These are phyloP conservation scores for Mycena pura DNA, from an alignment of 768 basidiomycete genomes.

Conservation along the genomic window DNA sequence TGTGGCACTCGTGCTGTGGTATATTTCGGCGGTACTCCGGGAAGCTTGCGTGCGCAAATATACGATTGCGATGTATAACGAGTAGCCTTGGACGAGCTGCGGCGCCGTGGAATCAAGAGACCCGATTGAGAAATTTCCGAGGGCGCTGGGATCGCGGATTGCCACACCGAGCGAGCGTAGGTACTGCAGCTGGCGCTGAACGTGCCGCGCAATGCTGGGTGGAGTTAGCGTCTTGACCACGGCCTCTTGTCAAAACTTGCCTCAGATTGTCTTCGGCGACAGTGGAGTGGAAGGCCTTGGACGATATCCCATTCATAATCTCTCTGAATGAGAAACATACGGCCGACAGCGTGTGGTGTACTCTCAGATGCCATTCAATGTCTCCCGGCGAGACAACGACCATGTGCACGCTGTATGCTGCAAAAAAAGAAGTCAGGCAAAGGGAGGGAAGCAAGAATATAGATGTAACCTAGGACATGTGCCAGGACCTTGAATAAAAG, in stretches of 20 bases:
- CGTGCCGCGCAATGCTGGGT: constrained; percentile 13
- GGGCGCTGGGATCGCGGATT: constrained; percentile 6
- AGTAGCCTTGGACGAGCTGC: constrained; percentile 19
- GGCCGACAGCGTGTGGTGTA: constrained; percentile 38
- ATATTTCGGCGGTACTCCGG: constrained; percentile 15
- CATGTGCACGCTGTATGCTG: constrained; percentile 40
- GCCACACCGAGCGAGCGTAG: background rate
- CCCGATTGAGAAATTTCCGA: constrained; percentile 6
- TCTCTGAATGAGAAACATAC: constrained; percentile 43
- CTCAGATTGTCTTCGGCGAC: constrained; percentile 1
- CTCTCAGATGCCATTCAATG: constrained; percentile 42
- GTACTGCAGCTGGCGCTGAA: constrained; percentile 3
- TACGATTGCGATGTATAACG: constrained; percentile 17
- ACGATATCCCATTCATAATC: constrained; percentile 41
- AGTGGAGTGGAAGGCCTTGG: constrained; percentile 39
- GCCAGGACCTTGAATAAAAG: constrained; percentile 44
- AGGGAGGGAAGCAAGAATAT: background rate
- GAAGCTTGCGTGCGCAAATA: constrained; percentile 16
- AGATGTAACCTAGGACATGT: constrained; percentile 27
- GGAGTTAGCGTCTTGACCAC: background rate
- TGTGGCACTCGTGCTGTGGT: constrained; percentile 17
- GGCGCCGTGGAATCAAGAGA: constrained; percentile 10
- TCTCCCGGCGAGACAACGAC: constrained; percentile 40
- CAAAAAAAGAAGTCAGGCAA: background rate
- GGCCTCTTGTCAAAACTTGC: background rate